Percentiles rank a stretch among this genome's conserved stretches.
Evolutionary conservation across 1,284 basidiomycete species (phyloP).

Genomic region (Inonotus obliquus): DNA sequence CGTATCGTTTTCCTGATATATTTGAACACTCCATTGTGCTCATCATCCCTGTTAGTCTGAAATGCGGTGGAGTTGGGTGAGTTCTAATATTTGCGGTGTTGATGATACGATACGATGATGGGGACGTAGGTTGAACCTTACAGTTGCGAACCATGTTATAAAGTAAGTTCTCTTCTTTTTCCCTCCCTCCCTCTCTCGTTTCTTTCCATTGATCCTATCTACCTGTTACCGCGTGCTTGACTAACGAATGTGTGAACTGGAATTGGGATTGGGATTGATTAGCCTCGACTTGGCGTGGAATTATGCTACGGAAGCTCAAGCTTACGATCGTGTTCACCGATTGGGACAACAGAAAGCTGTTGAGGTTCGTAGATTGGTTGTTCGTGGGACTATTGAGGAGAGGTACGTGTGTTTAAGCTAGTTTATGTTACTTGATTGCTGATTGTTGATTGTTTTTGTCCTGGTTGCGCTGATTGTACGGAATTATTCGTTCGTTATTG

Average conservation of each 20-base stretch:
- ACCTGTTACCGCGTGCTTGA: too few relatives aligned
- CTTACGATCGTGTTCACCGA: conserved; percentile 66
- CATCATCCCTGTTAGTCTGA: conserved; percentile 39
- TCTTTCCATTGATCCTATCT: too few relatives aligned
- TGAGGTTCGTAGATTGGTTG: conserved; percentile 61
- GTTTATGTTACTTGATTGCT: neutral
- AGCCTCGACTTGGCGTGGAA: conserved; percentile 73
- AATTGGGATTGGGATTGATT: neutral
- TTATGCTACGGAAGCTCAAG: conserved; percentile 61
- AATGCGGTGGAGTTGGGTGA: conserved; percentile 62
- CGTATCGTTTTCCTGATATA: neutral
- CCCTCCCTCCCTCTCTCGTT: too few relatives aligned
- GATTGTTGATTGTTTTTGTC: neutral
- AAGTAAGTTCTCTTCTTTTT: conserved; percentile 39
- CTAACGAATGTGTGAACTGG: too few relatives aligned
- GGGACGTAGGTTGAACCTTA: conserved; percentile 45
- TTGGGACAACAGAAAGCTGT: conserved; percentile 68
- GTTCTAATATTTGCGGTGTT: conserved; percentile 5
- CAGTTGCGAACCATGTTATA: conserved; percentile 61
- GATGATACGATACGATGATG: neutral
- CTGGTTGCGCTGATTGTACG: neutral
- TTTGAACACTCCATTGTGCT: neutral
- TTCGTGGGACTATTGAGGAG: conserved; percentile 64
- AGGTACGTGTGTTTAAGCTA: conserved; percentile 36
- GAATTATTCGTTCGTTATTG: too few relatives aligned